Evolutionary conservation across 768 basidiomycete genomes (phyloP).

Genomic region (Boletus pseudopeckii): DNA sequence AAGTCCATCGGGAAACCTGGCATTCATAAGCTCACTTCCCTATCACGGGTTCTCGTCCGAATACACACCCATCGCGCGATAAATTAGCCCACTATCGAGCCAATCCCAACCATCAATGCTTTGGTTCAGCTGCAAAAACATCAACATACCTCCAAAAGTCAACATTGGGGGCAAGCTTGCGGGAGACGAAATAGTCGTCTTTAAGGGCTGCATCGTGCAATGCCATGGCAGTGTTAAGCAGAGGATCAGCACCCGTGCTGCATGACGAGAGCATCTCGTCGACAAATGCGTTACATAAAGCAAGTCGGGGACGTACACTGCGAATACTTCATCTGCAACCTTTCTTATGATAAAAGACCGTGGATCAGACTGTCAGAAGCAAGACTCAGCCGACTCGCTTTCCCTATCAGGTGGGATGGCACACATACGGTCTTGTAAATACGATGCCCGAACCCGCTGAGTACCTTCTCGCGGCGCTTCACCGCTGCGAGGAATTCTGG

Average conservation of each 20-base stretch:
- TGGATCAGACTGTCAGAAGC: conserved; percentile 67
- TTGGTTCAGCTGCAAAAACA: background rate
- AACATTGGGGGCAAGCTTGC: conserved; percentile 84
- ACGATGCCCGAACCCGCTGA: conserved; percentile 88
- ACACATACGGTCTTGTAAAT: conserved; percentile 69
- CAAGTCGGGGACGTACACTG: conserved; percentile 50
- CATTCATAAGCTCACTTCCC: background rate
- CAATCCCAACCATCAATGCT: background rate
- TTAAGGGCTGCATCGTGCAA: conserved; percentile 86
- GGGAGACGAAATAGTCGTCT: conserved; percentile 83
- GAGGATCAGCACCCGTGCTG: conserved; percentile 81
- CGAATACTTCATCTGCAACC: conserved; percentile 90
- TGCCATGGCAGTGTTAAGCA: conserved; percentile 86
- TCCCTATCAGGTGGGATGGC: background rate
- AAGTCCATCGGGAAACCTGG: conserved; percentile 89
- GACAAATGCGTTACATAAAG: background rate
- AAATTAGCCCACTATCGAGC: conserved; percentile 69
- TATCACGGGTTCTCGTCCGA: background rate
- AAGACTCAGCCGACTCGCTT: background rate
- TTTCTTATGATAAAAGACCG: conserved; percentile 88
- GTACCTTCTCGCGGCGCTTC: conserved; percentile 82
- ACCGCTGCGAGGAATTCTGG: conserved; percentile 83
- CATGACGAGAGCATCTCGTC: background rate
- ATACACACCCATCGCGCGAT: conserved; percentile 81
- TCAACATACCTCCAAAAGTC: conserved; percentile 68